A percentile compares a stretch with the other conserved stretches of the same genome.
Evolutionary conservation across 2,329 filamentous ascomycete genomes (phyloP).

Genomic region (Penicillium psychrosexuale): DNA sequence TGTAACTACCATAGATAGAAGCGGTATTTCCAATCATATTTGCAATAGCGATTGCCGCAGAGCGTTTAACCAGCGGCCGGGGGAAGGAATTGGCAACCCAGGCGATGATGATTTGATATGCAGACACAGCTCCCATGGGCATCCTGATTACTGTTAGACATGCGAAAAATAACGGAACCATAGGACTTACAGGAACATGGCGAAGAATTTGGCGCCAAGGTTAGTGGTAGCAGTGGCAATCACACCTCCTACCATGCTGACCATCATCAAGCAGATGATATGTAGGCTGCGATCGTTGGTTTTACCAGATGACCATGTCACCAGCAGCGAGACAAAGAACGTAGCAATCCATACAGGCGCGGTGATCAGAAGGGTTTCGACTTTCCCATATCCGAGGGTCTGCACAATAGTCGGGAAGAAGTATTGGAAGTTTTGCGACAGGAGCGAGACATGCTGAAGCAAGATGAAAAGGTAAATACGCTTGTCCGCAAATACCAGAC

Average conservation of each 20-base stretch:
- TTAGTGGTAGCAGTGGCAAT: conserved; percentile 54
- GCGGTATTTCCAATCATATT: conserved; percentile 43
- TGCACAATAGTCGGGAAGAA: conserved; percentile 65
- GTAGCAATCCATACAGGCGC: conserved; percentile 57
- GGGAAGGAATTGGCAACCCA: conserved; percentile 44
- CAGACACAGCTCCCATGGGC: conserved; percentile 52
- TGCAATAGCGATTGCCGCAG: conserved; percentile 42
- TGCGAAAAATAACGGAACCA: not conserved
- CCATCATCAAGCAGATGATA: conserved; percentile 53
- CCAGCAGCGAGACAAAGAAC: conserved; percentile 53
- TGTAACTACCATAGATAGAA: conserved; percentile 43
- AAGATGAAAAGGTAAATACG: conserved; percentile 43
- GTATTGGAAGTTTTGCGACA: conserved; percentile 59
- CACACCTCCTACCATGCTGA: conserved; percentile 51
- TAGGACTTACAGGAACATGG: conserved; percentile 54
- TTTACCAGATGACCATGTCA: conserved; percentile 55
- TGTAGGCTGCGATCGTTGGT: conserved; percentile 57
- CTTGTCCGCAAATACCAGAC: conserved; percentile 30
- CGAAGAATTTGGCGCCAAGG: conserved; percentile 56
- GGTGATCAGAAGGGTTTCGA: conserved; percentile 47
- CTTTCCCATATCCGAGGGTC: conserved; percentile 55
- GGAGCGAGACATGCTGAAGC: conserved; percentile 49
- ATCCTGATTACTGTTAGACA: conserved; percentile 33
- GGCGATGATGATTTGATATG: conserved; percentile 45
- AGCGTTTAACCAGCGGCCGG: conserved; percentile 44